Conservation (phyloP, 768 basidiomycete species). For the Suillus ampliporus region DNA sequence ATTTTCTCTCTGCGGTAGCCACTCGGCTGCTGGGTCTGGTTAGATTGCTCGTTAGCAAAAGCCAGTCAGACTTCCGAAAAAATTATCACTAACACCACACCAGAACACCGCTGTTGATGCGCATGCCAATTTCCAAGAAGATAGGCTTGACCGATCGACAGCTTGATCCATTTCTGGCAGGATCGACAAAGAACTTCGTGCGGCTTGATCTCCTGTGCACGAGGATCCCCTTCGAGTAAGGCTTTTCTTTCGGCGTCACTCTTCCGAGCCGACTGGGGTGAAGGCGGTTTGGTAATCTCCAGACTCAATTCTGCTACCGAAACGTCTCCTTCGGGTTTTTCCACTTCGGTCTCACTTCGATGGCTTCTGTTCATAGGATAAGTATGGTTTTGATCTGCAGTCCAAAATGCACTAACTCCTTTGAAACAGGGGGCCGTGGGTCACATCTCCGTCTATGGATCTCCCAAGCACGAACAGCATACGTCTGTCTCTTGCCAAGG, state of each 20-base stretch:
- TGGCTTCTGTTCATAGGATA: neutral
- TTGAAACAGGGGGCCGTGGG: slow-evolving; percentile 38
- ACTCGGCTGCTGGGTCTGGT: slow-evolving; percentile 62
- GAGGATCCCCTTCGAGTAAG: slow-evolving; percentile 58
- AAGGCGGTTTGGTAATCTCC: neutral
- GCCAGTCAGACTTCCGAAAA: neutral
- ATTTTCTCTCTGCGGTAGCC: slow-evolving; percentile 64
- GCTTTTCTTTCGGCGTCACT: slow-evolving; percentile 53
- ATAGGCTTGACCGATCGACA: slow-evolving; percentile 50
- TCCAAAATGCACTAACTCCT: slow-evolving; percentile 24
- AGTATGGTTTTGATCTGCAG: neutral
- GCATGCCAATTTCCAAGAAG: slow-evolving; percentile 55
- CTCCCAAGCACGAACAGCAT: slow-evolving; percentile 66
- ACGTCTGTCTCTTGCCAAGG: slow-evolving; percentile 60
- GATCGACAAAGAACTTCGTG: slow-evolving; percentile 60
- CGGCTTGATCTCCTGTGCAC: slow-evolving; percentile 53
- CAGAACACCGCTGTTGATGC: slow-evolving; percentile 56
- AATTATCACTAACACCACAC: slow-evolving; percentile 40
- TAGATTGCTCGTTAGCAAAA: neutral
- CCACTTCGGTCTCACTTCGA: neutral
- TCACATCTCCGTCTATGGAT: slow-evolving; percentile 61
- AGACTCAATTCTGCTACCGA: neutral
- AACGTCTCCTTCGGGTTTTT: neutral
- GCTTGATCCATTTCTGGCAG: slow-evolving; percentile 68
- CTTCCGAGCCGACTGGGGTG: slow-evolving; percentile 25